Evolutionary conservation across 768 basidiomycete species (phyloP).

Genomic region (Trametes meyenii): DNA sequence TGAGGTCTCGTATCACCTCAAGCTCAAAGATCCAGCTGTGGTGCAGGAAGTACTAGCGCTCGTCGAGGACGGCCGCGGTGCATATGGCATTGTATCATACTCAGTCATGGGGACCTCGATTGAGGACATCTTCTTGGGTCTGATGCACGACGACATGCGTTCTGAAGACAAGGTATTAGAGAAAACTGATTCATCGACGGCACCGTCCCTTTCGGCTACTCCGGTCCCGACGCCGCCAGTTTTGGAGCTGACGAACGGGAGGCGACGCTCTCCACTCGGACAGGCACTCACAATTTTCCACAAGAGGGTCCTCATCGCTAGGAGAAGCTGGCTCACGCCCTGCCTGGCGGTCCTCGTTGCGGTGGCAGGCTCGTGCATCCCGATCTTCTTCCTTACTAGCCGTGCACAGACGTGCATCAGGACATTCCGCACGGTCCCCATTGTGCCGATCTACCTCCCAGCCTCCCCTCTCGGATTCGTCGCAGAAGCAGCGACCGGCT

Average conservation of each 20-base stretch:
- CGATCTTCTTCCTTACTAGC: slow-evolving; percentile 62
- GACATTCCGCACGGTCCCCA: slow-evolving; percentile 40
- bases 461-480: slow-evolving; percentile 42
- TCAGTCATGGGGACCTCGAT: slow-evolving; percentile 75
- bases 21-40: slow-evolving; percentile 54
- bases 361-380: slow-evolving; percentile 68
- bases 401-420: slow-evolving; percentile 54
- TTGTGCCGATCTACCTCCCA: slow-evolving; percentile 59
- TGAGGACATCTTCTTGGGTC: slow-evolving; percentile 78
- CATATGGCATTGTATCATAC: slow-evolving; percentile 51
- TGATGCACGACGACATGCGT: slow-evolving; percentile 53
- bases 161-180: slow-evolving; percentile 34
- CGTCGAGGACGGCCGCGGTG: slow-evolving; percentile 48
- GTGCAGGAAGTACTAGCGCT: slow-evolving; percentile 60
- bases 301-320: slow-evolving; percentile 66
- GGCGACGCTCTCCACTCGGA: slow-evolving; percentile 54
- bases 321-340: slow-evolving; percentile 71
- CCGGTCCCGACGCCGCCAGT: neutral
- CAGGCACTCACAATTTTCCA: slow-evolving; percentile 77
- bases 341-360: slow-evolving; percentile 48
- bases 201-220: slow-evolving; percentile 20
- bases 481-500: slow-evolving; percentile 36
- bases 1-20: slow-evolving; percentile 57
- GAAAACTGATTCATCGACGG: slow-evolving; percentile 8
- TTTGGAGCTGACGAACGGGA: slow-evolving; percentile 53